These are phyloP conservation scores for Debaryomyces coudertii DNA, from an alignment of 1,139 yeast genomes.

Conservation along the genomic window DNA sequence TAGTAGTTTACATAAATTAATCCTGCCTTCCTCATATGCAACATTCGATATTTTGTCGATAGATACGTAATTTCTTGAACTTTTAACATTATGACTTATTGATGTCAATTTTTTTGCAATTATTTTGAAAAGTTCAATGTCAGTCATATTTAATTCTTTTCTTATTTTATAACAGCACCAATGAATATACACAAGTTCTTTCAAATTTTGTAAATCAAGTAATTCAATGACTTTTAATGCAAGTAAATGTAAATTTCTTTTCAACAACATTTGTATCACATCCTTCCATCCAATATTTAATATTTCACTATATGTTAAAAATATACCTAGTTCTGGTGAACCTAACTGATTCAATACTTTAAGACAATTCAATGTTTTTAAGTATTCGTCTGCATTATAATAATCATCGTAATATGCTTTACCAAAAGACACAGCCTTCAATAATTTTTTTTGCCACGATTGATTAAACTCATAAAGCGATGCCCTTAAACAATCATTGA, in stretches of 20 bases:
- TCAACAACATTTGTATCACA: conserved; percentile 60
- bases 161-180: conserved; percentile 84
- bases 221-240: conserved; percentile 64
- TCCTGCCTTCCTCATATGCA: conserved; percentile 85
- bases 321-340: conserved; percentile 64
- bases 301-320: conserved; percentile 62
- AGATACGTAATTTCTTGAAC: conserved; percentile 44
- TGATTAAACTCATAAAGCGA: conserved; percentile 79
- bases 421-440: conserved; percentile 86
- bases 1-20: conserved; percentile 63
- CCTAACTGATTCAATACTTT: conserved; percentile 74
- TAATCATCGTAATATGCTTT: conserved; percentile 59
- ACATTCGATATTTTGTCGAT: conserved; percentile 65
- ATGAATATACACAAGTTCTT: conserved; percentile 62
- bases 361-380: conserved; percentile 59
- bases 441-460: conserved; percentile 74
- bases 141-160: conserved; percentile 55
- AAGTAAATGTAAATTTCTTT: conserved; percentile 63
- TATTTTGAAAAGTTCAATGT: conserved; percentile 55
- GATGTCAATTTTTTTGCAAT: conserved; percentile 51
- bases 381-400: conserved; percentile 63
- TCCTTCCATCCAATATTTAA: conserved; percentile 52
- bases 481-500: conserved; percentile 71
- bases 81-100: conserved; percentile 11
- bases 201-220: conserved; percentile 48